phyloP scores from a whole-genome alignment of 352 stramenopile species.

The Phytophthora cryptogea region DNA sequence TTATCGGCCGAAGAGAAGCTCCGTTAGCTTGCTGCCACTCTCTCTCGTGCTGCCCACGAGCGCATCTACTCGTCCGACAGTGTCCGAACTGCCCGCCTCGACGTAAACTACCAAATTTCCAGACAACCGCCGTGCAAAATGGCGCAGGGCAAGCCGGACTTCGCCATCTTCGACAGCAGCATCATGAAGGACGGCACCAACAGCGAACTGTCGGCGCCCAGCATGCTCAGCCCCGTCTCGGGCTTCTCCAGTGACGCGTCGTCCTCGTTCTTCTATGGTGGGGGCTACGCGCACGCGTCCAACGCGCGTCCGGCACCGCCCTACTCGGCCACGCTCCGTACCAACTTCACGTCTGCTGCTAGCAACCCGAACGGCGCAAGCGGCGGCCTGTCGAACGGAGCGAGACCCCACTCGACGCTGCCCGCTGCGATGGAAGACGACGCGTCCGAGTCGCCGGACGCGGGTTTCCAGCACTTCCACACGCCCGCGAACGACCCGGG shows the following conservation, averaged over 20 bases:
- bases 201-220: slow-evolving; percentile 41
- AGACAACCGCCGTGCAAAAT: slow-evolving; percentile 10
- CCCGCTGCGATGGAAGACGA: slow-evolving; percentile 20
- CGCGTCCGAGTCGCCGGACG: slow-evolving; percentile 43
- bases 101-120: not conserved
- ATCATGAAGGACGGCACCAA: slow-evolving; percentile 50
- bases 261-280: slow-evolving; percentile 42
- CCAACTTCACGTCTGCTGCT: slow-evolving; percentile 65
- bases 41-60: slow-evolving; percentile 1
- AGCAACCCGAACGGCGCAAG: slow-evolving; percentile 19
- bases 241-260: slow-evolving; percentile 39
- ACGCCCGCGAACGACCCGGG: slow-evolving; percentile 40
- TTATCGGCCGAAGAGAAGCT: slow-evolving; percentile 9
- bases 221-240: slow-evolving; percentile 45
- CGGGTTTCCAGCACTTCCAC: slow-evolving; percentile 57
- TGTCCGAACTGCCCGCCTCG: not conserved
- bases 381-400: not conserved
- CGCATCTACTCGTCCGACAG: slow-evolving; percentile 13
- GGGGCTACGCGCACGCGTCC: slow-evolving; percentile 24
- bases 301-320: slow-evolving; percentile 45
- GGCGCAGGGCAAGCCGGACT: slow-evolving; percentile 32
- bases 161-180: slow-evolving; percentile 49
- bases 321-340: slow-evolving; percentile 55
- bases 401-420: slow-evolving; percentile 16
- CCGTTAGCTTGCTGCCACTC: not conserved